phyloP scores from a whole-genome alignment of 495 filamentous ascomycete species.

The Xylaria acuta region DNA sequence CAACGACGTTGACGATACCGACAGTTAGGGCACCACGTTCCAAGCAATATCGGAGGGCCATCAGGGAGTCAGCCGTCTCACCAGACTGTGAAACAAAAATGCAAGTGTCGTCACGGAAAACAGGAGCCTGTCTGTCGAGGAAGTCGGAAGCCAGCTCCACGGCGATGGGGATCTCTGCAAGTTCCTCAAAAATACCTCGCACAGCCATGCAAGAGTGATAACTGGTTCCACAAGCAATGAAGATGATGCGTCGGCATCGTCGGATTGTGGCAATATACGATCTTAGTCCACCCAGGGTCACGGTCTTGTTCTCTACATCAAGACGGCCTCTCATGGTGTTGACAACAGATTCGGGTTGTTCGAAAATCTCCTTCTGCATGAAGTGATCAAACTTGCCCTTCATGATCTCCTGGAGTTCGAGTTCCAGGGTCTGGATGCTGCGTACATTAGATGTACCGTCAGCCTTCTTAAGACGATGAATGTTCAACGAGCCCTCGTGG shows the following conservation, averaged over 20 bases:
- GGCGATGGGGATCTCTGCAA: constrained; percentile 96
- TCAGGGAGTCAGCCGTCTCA: constrained; percentile 97
- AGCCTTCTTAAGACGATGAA: constrained; percentile 94
- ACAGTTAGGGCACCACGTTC: constrained; percentile 97
- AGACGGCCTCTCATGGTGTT: constrained; percentile 99
- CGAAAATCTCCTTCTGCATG: constrained; percentile 99
- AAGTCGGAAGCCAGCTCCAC: constrained; percentile 98
- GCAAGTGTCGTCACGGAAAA: constrained; percentile 99
- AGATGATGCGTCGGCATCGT: constrained; percentile 94
- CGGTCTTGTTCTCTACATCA: constrained; percentile 87
- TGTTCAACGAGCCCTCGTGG: constrained; percentile 97
- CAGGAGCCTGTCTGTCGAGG: constrained; percentile 94
- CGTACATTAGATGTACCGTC: constrained; percentile 97
- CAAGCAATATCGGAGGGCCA: constrained; percentile 96
- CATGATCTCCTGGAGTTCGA: constrained; percentile 99
- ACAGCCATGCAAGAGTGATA: constrained; percentile 99
- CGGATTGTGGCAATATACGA: constrained; percentile 97
- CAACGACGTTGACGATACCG: constrained; percentile 97
- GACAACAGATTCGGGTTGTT: constrained; percentile 98
- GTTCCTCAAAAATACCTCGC: constrained; percentile 94
- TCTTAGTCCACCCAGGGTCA: constrained; percentile 92
- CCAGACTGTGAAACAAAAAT: constrained; percentile 99
- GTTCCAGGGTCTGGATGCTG: constrained; percentile 95
- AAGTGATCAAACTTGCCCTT: constrained; percentile 99
- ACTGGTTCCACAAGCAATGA: constrained; percentile 97